A percentile compares a stretch with the other conserved stretches of the same genome.
Evolutionary conservation across 2,329 filamentous ascomycete genomes (phyloP).

Genomic region (Geosmithia morbida): DNA sequence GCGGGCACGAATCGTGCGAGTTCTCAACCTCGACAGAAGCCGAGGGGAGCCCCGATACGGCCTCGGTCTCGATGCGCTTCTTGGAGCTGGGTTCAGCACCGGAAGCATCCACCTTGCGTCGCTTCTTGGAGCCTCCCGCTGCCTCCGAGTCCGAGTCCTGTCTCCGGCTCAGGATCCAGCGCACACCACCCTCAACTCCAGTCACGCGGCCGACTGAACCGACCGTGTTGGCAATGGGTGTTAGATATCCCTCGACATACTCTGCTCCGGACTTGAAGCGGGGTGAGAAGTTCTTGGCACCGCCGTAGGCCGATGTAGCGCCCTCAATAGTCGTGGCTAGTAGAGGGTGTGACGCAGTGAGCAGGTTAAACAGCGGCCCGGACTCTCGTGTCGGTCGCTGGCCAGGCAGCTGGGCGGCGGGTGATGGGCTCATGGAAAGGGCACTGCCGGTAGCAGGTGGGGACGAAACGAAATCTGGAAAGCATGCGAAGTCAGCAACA

Average conservation of each 20-base stretch:
- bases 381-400: constrained; percentile 32
- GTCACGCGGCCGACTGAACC: constrained; percentile 72
- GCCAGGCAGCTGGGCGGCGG: constrained; percentile 3
- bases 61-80: constrained; percentile 12
- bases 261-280: constrained; percentile 81
- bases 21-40: constrained; percentile 8
- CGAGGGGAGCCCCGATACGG: not conserved
- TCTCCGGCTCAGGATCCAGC: constrained; percentile 63
- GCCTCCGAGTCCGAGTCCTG: constrained; percentile 33
- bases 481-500: not conserved
- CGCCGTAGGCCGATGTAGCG: constrained; percentile 73
- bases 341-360: constrained; percentile 79
- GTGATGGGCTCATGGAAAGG: constrained; percentile 18
- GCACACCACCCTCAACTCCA: constrained; percentile 73
- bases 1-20: constrained; percentile 11
- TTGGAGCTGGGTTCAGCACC: constrained; percentile 15
- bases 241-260: constrained; percentile 78
- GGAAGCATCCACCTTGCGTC: constrained; percentile 38
- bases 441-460: constrained; percentile 32
- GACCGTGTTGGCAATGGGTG: constrained; percentile 75
- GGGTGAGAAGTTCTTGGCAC: constrained; percentile 81
- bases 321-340: constrained; percentile 74
- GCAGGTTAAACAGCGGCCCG: constrained; percentile 72
- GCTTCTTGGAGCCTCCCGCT: constrained; percentile 36
- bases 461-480: constrained; percentile 50